A percentile compares a stretch with the other conserved stretches of the same genome.
These are phyloP conservation scores for Pythium monospermum DNA, from an alignment of 352 stramenopile genomes.

Conservation along the genomic window DNA sequence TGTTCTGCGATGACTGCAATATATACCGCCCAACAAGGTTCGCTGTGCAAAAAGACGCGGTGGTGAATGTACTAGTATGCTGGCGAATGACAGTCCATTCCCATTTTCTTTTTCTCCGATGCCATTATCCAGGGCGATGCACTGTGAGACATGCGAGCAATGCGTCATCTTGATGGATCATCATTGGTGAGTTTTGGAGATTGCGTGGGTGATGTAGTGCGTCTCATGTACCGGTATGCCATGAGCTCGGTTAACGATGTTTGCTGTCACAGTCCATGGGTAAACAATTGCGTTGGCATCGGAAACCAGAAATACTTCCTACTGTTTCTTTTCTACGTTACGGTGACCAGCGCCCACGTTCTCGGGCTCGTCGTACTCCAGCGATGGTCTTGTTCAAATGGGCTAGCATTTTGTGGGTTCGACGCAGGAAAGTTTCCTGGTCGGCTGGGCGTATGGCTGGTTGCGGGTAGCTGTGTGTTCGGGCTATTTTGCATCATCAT, in stretches of 20 bases:
- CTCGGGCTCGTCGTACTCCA: conserved; percentile 48
- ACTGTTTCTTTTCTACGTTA: conserved; percentile 74
- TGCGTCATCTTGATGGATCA: conserved; percentile 82
- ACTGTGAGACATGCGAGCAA: conserved; percentile 71
- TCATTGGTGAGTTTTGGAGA: conserved; percentile 53
- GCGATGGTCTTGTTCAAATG: conserved; percentile 36
- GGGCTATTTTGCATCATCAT: conserved; percentile 74
- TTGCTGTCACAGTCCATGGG: conserved; percentile 58
- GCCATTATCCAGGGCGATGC: conserved; percentile 42
- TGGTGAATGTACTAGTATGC: too few relatives aligned
- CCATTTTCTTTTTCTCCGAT: too few relatives aligned
- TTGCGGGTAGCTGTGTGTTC: conserved; percentile 64
- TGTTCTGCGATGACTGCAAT: conserved; percentile 81
- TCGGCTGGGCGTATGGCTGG: conserved; percentile 54
- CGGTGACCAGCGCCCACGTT: conserved; percentile 50
- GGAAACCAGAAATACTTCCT: conserved; percentile 81
- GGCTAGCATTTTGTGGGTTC: conserved; percentile 46
- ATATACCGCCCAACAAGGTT: conserved; percentile 72
- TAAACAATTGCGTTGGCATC: conserved; percentile 85
- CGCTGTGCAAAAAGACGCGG: too few relatives aligned
- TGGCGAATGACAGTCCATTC: too few relatives aligned
- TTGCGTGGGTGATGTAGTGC: background rate
- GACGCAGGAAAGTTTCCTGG: conserved; percentile 55
- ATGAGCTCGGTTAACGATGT: background rate
- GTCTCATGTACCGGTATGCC: background rate